Base-by-base conservation (phyloP, 202 grass and related monocot species). In the Musa balbisiana region DNA sequence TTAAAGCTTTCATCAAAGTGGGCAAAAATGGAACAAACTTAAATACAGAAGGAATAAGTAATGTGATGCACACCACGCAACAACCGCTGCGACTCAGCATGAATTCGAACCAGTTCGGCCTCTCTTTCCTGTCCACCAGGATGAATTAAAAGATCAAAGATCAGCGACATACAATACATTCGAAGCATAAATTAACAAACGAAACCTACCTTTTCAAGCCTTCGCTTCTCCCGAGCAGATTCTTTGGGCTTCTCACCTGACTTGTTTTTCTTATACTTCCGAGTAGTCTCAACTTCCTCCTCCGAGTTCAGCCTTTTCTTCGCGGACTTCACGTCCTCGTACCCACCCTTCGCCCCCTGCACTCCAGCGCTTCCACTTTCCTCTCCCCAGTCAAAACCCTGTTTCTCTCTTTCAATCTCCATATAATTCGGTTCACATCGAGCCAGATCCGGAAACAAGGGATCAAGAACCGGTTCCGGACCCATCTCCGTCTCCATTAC, bases 251-350 rank as follows among this genome's bases (percentile, higher is more conserved):
- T 68, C 51, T n/a, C 19, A 24, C 69, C 56, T 1, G 74, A 74
- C 59, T 85, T 86, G 75, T 68, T 88, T 83, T 73, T 85, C 73
- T 85, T 97, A 76, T 85, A 86, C 73, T 88, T 93, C 77, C 84
- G 85, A 78, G 75, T 88, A 55, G 62, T 85, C 65, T 77, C 91
- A 17, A 75, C 88, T 3, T 49, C 86, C 17, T 62, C 79, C 49
- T 85, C 87, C 88, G 89, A 88, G 78, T 86, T 80, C 56, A 98
- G 88, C 4, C 88, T 85, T 80, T 90, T 98, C 91, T 94, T 98
- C 16, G 87, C 91, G 1, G 93, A 89, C 13, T 15, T 88, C 76
- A 85, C 90, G 79, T 82, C 78, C 77, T 82, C 82, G 56, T 88
- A 75, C 71, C 88, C 87, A 75, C 87, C 90, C 53, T 92, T 84